phyloP scores from a whole-genome alignment of 331 rosid genomes.

The Stylosanthes scabra region DNA sequence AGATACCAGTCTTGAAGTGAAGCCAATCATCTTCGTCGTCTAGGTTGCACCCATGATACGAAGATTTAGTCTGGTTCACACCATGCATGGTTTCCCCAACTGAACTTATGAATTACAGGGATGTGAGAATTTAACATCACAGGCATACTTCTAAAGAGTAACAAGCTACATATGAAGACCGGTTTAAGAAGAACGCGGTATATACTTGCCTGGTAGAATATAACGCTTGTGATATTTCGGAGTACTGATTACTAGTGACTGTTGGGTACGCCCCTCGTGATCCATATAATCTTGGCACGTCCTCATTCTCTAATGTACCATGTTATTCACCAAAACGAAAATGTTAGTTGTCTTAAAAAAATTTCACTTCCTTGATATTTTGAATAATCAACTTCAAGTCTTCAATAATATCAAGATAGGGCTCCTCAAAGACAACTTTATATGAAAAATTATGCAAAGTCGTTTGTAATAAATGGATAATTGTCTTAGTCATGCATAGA shows the following conservation, averaged over 20 bases:
- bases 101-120: constrained; percentile 50
- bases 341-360: constrained; percentile 14
- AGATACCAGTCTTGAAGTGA: constrained; percentile 80
- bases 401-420: constrained; percentile 27
- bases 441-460: constrained; percentile 31
- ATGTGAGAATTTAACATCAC: constrained; percentile 29
- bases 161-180: neutral
- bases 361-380: constrained; percentile 24
- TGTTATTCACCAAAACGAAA: constrained; percentile 20
- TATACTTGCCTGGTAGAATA: constrained; percentile 81
- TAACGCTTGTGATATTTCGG: constrained; percentile 92
- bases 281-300: constrained; percentile 85
- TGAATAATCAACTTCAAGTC: constrained; percentile 17
- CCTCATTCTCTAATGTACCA: constrained; percentile 68
- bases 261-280: constrained; percentile 86
- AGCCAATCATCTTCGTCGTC: constrained; percentile 94
- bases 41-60: constrained; percentile 75
- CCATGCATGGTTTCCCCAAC: constrained; percentile 89
- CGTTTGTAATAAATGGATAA: neutral
- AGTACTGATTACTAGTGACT: constrained; percentile 77
- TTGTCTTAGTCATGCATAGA: constrained; percentile 10
- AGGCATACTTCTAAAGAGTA: constrained; percentile 18
- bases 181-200: constrained; percentile 22
- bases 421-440: constrained; percentile 17
- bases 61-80: constrained; percentile 62